Conservation (phyloP, 495 filamentous ascomycete species). For the Hyaloscypha finlandica region DNA sequence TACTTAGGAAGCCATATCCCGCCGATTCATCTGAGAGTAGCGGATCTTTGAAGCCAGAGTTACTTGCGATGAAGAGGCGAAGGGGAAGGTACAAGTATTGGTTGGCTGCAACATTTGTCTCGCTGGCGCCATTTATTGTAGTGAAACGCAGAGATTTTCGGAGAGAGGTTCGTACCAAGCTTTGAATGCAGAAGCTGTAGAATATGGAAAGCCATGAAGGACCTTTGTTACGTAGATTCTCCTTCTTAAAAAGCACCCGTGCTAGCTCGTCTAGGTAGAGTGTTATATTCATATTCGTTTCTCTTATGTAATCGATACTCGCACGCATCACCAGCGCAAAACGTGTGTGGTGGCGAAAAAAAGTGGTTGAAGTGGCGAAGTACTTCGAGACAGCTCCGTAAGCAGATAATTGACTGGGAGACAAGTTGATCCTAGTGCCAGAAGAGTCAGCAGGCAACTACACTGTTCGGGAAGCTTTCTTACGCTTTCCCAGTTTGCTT, state of each 20-base stretch:
- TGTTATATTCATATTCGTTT: conserved; percentile 24
- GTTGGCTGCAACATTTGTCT: background rate
- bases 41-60: conserved; percentile 5
- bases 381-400: conserved; percentile 13
- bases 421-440: conserved; percentile 12
- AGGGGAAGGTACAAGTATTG: conserved; percentile 13
- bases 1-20: background rate
- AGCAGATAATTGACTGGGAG: conserved; percentile 14
- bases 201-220: conserved; percentile 40
- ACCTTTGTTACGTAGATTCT: conserved; percentile 36
- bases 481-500: too few relatives aligned
- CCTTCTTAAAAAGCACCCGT: conserved; percentile 39
- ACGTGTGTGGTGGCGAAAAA: too few relatives aligned
- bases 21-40: background rate
- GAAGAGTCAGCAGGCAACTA: background rate
- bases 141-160: too few relatives aligned
- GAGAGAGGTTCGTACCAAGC: conserved; percentile 37
- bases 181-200: conserved; percentile 41
- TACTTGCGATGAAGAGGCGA: conserved; percentile 12
- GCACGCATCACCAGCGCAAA: too few relatives aligned
- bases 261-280: conserved; percentile 37
- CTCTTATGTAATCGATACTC: conserved; percentile 19
- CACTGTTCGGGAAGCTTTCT: background rate
- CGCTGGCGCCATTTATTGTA: too few relatives aligned
- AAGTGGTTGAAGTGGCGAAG: conserved; percentile 25